Evolutionary conservation across 768 basidiomycete species (phyloP), one percentile per base, ranked within the genome.

Genomic region (Suillus occidentalis): DNA sequence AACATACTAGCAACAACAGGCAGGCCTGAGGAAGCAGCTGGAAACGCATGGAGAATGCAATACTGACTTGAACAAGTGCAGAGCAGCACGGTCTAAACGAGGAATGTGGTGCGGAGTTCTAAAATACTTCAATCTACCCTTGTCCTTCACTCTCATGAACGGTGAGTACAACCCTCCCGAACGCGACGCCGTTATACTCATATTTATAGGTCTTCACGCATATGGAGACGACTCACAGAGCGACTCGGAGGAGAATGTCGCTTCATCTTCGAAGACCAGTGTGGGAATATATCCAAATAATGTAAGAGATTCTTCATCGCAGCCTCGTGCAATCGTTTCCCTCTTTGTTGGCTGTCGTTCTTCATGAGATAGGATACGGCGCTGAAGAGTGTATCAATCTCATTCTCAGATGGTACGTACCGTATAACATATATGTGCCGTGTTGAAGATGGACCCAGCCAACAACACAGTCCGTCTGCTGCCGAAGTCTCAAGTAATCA

Each of bases 221-320:
- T 89, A 89, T 70, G 85, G 82, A 68, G 87, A 85, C 62, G 88
- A 88, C 68, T 85, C 85, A n/a, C 82, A 81, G 25, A 87, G 85
- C 66, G 88, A 87, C 65, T 75, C 80, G 25, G 88, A 87, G 64
- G 79, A 77, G 18, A 77, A 75, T 47, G 70, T 80, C 4, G 72
- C 77, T 62, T 74, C 77, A 52, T 73, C 76, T 52, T 73, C 73
- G 50, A 71, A 63, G 60, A 61, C 60, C 28, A 31, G 52, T 25
- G 56, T 58, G 60, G 63, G 60, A 25, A 65, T 52, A 49, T 50
- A 61, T 59, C 25, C 59, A 18, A 70, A 78, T 70, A 80, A 88
- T 89, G 89, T 89, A 85, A 89, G 89, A 85, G 80, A 76, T 77
- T 79, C 82, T 76, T 70, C 73, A 73, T 77, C 71, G 69, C 65